phyloP scores from a whole-genome alignment of 2,329 filamentous ascomycete genomes.

The Arthroderma uncinatum region DNA sequence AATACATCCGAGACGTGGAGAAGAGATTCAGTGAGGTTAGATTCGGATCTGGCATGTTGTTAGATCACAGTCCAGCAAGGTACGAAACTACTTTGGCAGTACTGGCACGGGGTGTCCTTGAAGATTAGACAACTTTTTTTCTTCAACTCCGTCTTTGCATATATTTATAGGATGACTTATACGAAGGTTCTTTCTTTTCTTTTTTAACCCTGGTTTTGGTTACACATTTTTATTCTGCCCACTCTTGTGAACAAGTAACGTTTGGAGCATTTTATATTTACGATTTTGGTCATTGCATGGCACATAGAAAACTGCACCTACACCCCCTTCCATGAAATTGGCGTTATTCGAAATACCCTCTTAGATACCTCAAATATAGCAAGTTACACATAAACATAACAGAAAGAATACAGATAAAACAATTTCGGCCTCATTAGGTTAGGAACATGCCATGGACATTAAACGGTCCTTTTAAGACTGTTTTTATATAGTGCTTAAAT shows the following conservation, averaged over 20 bases:
- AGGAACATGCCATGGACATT: no score
- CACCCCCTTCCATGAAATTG: background rate
- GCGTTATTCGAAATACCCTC: background rate
- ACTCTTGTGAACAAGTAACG: background rate
- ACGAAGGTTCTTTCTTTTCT: background rate
- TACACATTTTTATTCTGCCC: background rate
- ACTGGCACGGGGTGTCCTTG: constrained; percentile 40
- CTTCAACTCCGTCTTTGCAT: background rate
- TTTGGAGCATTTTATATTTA: background rate
- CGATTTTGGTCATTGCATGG: background rate
- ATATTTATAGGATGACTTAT: background rate
- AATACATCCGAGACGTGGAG: constrained; percentile 61
- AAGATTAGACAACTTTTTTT: constrained; percentile 10
- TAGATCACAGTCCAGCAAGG: constrained; percentile 62
- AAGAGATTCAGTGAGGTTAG: constrained; percentile 56
- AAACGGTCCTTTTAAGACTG: no score
- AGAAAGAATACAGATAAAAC: no score
- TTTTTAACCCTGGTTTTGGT: background rate
- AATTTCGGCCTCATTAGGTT: no score
- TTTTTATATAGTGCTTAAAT: no score
- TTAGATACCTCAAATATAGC: background rate
- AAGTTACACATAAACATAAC: background rate
- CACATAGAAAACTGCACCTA: background rate
- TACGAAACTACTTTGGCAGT: constrained; percentile 61
- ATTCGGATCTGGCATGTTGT: constrained; percentile 63